Evolutionary conservation across 106 monocot species (phyloP).

Genomic region (Ottelia alismoides): DNA sequence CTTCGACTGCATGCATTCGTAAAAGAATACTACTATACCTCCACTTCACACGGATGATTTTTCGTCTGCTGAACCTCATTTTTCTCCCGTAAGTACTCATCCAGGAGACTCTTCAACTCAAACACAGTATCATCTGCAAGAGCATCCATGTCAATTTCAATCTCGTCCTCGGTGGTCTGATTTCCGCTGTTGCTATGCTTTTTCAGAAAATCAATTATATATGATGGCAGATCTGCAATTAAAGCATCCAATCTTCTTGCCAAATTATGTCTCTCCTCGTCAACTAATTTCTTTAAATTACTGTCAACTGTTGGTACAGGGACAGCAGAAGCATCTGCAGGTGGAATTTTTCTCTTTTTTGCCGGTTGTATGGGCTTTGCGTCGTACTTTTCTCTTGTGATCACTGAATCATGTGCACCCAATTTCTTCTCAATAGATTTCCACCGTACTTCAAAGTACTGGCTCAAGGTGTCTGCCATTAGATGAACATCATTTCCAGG

Average conservation of each 20-base stretch:
- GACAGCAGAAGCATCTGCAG: slow-evolving; percentile 1
- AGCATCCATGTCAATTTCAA: slow-evolving; percentile 20
- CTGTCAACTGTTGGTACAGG: not conserved
- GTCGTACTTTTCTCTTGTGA: not conserved
- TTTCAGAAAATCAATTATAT: slow-evolving; percentile 14
- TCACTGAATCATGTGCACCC: not conserved
- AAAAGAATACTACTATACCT: slow-evolving; percentile 6
- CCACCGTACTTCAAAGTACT: slow-evolving; percentile 18
- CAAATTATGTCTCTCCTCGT: slow-evolving; percentile 7
- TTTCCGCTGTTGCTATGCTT: slow-evolving; percentile 1
- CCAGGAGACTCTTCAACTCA: slow-evolving; percentile 14
- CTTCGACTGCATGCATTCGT: no score
- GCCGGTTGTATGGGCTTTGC: not conserved
- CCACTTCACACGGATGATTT: slow-evolving; percentile 2
- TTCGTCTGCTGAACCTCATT: slow-evolving; percentile 1
- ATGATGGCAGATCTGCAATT: slow-evolving; percentile 6
- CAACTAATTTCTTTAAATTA: slow-evolving; percentile 5
- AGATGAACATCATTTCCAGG: slow-evolving; percentile 20
- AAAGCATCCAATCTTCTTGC: slow-evolving; percentile 10
- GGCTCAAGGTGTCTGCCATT: slow-evolving; percentile 12
- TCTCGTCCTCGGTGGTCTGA: slow-evolving; percentile 14
- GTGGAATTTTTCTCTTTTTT: slow-evolving; percentile 10
- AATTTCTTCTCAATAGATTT: slow-evolving; percentile 19
- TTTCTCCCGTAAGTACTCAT: slow-evolving; percentile 1
- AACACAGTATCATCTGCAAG: slow-evolving; percentile 17